These are phyloP conservation scores for Starmerella bombi DNA, from an alignment of 805 yeast genomes.

Conservation along the genomic window DNA sequence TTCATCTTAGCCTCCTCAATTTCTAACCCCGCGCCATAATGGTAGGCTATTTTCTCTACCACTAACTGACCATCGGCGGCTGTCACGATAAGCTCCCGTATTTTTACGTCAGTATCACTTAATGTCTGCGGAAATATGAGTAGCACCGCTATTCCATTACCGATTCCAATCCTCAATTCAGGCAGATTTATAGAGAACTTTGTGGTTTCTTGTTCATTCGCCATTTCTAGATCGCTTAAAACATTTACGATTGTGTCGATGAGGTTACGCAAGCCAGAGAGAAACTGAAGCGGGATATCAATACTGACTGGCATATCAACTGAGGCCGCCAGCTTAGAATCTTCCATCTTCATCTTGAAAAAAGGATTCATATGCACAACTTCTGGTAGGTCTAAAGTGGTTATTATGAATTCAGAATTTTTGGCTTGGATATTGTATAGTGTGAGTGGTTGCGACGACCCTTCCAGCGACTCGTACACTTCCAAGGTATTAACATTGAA, in stretches of 20 bases:
- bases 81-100: conserved; percentile 14
- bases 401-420: not conserved
- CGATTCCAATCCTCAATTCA: conserved; percentile 16
- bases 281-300: not conserved
- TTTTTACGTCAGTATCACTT: conserved; percentile 1
- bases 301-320: conserved; percentile 6
- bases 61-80: conserved; percentile 17
- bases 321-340: not conserved
- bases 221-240: conserved; percentile 6
- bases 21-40: not conserved
- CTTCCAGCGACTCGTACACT: conserved; percentile 8
- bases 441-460: not conserved
- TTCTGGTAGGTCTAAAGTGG: conserved; percentile 6
- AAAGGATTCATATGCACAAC: conserved; percentile 14
- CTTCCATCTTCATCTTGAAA: not conserved
- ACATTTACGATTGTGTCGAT: not conserved
- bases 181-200: conserved; percentile 13
- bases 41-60: conserved; percentile 1
- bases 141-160: conserved; percentile 9
- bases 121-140: conserved; percentile 14
- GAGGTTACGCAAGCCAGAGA: not conserved
- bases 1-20: not conserved
- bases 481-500: conserved; percentile 2
- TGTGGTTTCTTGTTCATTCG: conserved; percentile 14
- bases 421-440: not conserved